Conservation (phyloP, 192 early-diverging fungal genomes). For the Podila horticola region DNA sequence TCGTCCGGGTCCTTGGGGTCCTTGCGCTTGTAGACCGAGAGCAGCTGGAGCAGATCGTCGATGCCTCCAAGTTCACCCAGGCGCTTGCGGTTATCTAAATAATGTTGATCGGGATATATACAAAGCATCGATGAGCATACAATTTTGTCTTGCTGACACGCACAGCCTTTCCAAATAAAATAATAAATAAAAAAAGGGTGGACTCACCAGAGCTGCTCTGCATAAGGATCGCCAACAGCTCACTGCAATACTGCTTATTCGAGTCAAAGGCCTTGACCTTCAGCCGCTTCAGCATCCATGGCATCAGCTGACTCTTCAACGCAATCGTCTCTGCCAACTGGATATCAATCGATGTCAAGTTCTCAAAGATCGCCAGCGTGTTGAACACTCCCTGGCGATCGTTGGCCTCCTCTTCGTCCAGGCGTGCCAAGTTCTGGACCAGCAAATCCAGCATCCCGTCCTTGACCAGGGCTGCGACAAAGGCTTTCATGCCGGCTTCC, state of each 20-base stretch:
- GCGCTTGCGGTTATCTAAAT: constrained; percentile 57
- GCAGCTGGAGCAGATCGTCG: constrained; percentile 75
- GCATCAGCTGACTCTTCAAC: constrained; percentile 69
- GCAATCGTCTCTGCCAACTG: constrained; percentile 72
- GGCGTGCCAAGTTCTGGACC: constrained; percentile 80
- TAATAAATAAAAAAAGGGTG: background rate
- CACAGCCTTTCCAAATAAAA: background rate
- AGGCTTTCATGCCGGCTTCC: constrained; percentile 65
- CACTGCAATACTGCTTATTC: constrained; percentile 88
- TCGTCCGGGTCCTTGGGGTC: constrained; percentile 90
- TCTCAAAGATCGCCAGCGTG: constrained; percentile 87
- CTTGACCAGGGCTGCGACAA: constrained; percentile 76
- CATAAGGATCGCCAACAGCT: constrained; percentile 86
- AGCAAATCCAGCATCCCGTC: constrained; percentile 79
- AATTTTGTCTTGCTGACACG: too few relatives aligned
- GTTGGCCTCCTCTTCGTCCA: constrained; percentile 80
- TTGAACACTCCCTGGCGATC: constrained; percentile 91
- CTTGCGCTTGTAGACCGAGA: constrained; percentile 67
- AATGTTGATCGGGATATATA: background rate
- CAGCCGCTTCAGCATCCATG: constrained; percentile 81
- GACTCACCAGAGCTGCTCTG: constrained; percentile 67
- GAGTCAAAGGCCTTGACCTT: constrained; percentile 75
- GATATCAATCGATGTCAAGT: constrained; percentile 81
- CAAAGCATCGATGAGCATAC: too few relatives aligned
- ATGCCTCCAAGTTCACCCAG: constrained; percentile 66